phyloP scores from a whole-genome alignment of 1,284 basidiomycete genomes.

The Vanrija pseudolonga region DNA sequence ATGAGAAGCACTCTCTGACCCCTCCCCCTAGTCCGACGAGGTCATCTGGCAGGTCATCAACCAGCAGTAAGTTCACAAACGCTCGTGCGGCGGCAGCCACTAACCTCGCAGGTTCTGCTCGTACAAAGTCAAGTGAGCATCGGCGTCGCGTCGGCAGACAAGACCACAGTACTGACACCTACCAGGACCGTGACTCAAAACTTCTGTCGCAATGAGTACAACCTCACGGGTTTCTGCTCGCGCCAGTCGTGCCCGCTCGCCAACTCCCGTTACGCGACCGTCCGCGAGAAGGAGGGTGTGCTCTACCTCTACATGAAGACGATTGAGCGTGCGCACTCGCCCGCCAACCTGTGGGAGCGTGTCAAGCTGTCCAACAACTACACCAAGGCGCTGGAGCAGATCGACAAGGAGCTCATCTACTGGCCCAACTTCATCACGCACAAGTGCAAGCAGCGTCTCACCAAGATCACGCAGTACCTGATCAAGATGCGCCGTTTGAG shows the following conservation, averaged over 20 bases:
- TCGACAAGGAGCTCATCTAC: constrained; percentile 90
- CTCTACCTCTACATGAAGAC: constrained; percentile 98
- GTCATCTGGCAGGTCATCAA: constrained; percentile 94
- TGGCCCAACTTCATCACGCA: constrained; percentile 98
- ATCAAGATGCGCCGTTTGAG: constrained; percentile 95
- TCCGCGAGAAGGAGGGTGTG: constrained; percentile 87
- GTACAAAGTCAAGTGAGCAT: constrained; percentile 93
- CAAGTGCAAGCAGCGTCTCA: constrained; percentile 98
- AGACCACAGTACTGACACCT: not conserved
- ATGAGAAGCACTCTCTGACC: constrained; percentile 11
- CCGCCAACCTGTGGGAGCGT: constrained; percentile 95
- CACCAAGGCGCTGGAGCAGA: constrained; percentile 91
- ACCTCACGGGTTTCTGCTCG: constrained; percentile 95
- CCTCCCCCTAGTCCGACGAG: constrained; percentile 74
- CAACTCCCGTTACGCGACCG: constrained; percentile 94
- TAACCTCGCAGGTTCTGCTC: constrained; percentile 63
- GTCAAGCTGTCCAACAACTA: constrained; percentile 93
- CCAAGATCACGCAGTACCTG: constrained; percentile 98
- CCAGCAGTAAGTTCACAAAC: constrained; percentile 57
- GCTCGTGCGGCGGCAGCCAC: not conserved
- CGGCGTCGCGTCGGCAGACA: too few species aligned
- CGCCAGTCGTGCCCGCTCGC: constrained; percentile 95
- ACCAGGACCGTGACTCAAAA: constrained; percentile 85
- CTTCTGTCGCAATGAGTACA: constrained; percentile 98
- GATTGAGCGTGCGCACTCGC: constrained; percentile 92